These are phyloP conservation scores for Gossypium ekmanianum DNA, from an alignment of 345 rosid genomes.

Conservation along the genomic window DNA sequence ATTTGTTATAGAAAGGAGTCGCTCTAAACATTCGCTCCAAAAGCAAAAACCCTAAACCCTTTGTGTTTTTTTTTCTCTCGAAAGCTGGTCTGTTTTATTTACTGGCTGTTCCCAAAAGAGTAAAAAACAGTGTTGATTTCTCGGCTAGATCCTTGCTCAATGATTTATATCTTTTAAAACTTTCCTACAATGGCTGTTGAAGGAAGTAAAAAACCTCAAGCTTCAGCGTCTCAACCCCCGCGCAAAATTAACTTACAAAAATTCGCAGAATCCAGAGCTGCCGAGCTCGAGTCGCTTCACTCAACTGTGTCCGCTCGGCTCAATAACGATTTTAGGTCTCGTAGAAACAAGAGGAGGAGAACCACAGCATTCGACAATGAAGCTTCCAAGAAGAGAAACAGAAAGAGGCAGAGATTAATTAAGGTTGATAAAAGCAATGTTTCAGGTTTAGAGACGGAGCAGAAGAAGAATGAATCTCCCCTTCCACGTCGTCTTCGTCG, in stretches of 20 bases:
- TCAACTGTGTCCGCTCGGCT: conserved; percentile 48
- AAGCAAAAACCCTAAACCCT: conserved; percentile 4
- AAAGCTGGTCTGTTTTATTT: too few species aligned
- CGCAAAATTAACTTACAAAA: conserved; percentile 61
- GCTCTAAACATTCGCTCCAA: neutral
- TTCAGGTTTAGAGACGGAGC: conserved; percentile 17
- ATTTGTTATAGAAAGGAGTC: too few species aligned
- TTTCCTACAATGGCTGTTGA: conserved; percentile 32
- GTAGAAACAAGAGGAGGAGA: conserved; percentile 78
- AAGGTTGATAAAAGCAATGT: conserved; percentile 20
- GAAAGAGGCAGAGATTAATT: conserved; percentile 37
- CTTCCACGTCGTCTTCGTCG: conserved; percentile 53
- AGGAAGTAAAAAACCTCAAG: conserved; percentile 32
- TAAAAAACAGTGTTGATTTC: neutral
- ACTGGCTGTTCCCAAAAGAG: neutral
- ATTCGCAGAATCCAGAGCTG: conserved; percentile 62
- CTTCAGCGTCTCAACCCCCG: conserved; percentile 36
- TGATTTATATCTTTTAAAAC: neutral
- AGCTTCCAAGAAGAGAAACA: conserved; percentile 42
- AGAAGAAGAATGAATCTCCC: conserved; percentile 14
- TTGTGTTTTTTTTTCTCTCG: too few species aligned
- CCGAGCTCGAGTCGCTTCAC: conserved; percentile 68
- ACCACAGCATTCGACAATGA: conserved; percentile 58
- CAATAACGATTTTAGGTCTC: conserved; percentile 53
- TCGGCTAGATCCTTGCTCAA: neutral